phyloP scores from a whole-genome alignment of 768 basidiomycete genomes.

The Tulasnella sp. region DNA sequence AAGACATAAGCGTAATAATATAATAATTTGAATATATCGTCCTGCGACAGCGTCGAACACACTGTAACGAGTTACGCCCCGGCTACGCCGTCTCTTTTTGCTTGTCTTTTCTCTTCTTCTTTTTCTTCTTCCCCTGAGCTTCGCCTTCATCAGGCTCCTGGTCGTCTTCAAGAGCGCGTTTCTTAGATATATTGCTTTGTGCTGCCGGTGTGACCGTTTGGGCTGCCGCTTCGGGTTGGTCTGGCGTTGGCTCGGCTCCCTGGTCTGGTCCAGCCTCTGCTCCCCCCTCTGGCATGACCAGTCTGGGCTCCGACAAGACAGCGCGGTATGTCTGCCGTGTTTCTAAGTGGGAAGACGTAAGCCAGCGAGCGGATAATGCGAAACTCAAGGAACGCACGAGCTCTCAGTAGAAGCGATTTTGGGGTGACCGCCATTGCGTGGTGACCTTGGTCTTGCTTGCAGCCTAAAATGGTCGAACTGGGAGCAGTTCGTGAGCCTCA shows the following conservation, averaged over 20 bases:
- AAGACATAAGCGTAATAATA: conserved; percentile 4
- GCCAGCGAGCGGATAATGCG: background rate
- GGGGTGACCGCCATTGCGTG: conserved; percentile 62
- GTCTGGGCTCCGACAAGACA: conserved; percentile 71
- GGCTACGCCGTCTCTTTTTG: background rate
- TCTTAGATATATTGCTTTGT: background rate
- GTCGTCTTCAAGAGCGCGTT: conserved; percentile 22
- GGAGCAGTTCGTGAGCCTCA: conserved; percentile 14
- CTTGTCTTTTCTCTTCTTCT: conserved; percentile 21
- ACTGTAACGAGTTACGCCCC: background rate
- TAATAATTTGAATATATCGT: background rate
- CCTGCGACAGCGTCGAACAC: background rate
- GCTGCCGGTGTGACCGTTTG: background rate
- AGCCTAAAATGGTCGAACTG: conserved; percentile 68
- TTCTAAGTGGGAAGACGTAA: conserved; percentile 50
- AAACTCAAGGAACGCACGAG: conserved; percentile 57
- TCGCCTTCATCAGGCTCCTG: conserved; percentile 4
- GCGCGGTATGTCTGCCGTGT: conserved; percentile 82
- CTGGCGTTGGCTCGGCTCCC: background rate
- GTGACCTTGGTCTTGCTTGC: conserved; percentile 70
- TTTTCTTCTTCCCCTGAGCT: background rate
- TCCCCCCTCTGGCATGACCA: conserved; percentile 46
- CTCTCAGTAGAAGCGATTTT: conserved; percentile 70
- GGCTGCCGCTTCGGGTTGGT: background rate
- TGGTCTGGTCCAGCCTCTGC: background rate